Conservation (phyloP, 2,329 filamentous ascomycete genomes). For the Calonectria naviculata region DNA sequence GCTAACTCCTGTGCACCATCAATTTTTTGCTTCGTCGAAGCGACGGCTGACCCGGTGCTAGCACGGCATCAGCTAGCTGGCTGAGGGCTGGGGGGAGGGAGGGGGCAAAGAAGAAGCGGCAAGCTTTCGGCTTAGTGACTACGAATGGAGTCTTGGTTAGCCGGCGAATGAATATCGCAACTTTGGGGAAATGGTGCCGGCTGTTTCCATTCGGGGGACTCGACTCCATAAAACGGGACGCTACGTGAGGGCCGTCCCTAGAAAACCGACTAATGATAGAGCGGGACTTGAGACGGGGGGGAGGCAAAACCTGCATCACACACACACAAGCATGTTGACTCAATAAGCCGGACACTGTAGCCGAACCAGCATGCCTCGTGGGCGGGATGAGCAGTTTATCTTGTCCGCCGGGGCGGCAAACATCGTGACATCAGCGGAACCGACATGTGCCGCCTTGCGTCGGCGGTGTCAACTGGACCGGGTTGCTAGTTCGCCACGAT, state of each 20-base stretch:
- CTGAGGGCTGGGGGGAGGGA: neutral
- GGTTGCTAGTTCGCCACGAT: neutral
- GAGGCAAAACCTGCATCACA: conserved; percentile 5
- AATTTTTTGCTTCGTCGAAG: neutral
- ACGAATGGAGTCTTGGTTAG: neutral
- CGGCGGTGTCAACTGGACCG: neutral
- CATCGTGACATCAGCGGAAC: neutral
- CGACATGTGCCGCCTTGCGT: neutral
- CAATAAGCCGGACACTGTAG: neutral
- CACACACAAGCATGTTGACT: neutral
- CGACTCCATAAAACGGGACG: neutral
- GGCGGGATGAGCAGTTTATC: neutral
- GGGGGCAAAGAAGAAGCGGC: neutral
- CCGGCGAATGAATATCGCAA: neutral
- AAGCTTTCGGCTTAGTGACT: neutral
- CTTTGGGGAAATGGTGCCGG: neutral
- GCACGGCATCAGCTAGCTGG: neutral
- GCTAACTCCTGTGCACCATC: neutral
- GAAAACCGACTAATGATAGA: conserved; percentile 26
- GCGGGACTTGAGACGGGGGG: neutral
- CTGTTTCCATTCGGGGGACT: neutral
- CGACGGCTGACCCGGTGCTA: neutral
- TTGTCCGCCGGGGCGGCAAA: neutral
- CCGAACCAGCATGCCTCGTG: neutral
- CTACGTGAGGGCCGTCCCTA: conserved; percentile 12